A percentile compares a stretch with the other conserved stretches of the same genome.
These are phyloP conservation scores for Solanum chacoense DNA, from an alignment of 305 asterid species.

Conservation along the genomic window DNA sequence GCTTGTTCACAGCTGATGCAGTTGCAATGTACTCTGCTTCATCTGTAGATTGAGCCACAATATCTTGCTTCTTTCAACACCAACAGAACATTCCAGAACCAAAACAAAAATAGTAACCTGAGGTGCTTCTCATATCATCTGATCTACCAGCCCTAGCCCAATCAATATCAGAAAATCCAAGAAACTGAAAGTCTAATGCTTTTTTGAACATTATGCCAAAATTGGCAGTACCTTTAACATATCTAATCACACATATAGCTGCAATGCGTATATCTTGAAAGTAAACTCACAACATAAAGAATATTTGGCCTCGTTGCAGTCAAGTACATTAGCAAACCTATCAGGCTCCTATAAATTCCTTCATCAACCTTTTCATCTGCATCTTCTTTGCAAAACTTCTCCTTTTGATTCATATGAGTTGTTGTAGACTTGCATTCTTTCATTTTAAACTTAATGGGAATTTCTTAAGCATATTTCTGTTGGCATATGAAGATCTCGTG, in stretches of 20 bases:
- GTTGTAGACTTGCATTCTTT: neutral
- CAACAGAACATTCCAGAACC: neutral
- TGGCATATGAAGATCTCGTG: neutral
- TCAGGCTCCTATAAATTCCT: neutral
- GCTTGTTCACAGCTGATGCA: neutral
- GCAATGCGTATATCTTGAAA: neutral
- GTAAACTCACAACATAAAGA: neutral
- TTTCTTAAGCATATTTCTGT: neutral
- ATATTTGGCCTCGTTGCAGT: neutral
- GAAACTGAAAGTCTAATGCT: neutral
- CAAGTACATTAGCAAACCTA: neutral
- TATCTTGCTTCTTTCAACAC: neutral
- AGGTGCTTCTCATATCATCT: neutral
- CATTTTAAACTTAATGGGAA: neutral
- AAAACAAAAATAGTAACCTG: neutral
- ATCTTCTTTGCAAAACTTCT: neutral
- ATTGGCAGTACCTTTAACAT: neutral
- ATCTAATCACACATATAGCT: neutral
- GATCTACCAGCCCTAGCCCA: neutral
- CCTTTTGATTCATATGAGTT: neutral
- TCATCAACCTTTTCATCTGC: neutral
- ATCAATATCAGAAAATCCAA: neutral
- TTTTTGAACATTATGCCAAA: neutral
- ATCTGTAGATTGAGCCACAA: neutral
- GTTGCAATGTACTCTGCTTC: neutral